These are phyloP conservation scores for Paratinospora sagittata DNA, from an alignment of 164 flowering plant species.

Conservation along the genomic window DNA sequence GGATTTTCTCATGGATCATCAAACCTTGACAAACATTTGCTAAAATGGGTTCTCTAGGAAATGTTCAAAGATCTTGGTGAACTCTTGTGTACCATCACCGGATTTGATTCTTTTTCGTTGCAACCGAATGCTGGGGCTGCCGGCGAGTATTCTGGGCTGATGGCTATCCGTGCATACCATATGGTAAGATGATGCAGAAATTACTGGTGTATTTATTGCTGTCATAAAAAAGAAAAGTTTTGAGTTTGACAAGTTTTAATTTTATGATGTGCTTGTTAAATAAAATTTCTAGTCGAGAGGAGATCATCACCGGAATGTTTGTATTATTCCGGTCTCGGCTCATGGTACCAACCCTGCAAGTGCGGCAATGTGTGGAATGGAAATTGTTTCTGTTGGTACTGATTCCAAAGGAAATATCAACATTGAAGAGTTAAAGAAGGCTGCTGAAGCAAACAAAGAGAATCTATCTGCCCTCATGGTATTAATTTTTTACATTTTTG, in stretches of 20 bases:
- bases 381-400: constrained; percentile 90
- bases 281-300: constrained; percentile 68
- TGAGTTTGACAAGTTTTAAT: not conserved
- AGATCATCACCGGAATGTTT: constrained; percentile 84
- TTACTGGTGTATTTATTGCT: not conserved
- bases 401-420: constrained; percentile 98
- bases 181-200: constrained; percentile 37
- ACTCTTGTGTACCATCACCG: constrained; percentile 82
- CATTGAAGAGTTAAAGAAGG: constrained; percentile 81
- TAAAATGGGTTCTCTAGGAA: constrained; percentile 45
- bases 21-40: not conserved
- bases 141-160: constrained; percentile 97
- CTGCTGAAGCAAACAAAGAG: constrained; percentile 84
- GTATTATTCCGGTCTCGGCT: constrained; percentile 97
- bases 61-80: constrained; percentile 87
- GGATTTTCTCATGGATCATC: not conserved
- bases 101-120: constrained; percentile 95
- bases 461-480: constrained; percentile 95
- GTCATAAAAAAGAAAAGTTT: not conserved
- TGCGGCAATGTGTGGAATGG: constrained; percentile 99
- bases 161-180: constrained; percentile 99
- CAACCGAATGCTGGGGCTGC: constrained; percentile 99
- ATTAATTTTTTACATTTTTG: constrained; percentile 9
- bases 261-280: not conserved
- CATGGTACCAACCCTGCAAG: constrained; percentile 99